These are phyloP conservation scores for Phytophthora multivora DNA, from an alignment of 352 stramenopile species.

Conservation along the genomic window DNA sequence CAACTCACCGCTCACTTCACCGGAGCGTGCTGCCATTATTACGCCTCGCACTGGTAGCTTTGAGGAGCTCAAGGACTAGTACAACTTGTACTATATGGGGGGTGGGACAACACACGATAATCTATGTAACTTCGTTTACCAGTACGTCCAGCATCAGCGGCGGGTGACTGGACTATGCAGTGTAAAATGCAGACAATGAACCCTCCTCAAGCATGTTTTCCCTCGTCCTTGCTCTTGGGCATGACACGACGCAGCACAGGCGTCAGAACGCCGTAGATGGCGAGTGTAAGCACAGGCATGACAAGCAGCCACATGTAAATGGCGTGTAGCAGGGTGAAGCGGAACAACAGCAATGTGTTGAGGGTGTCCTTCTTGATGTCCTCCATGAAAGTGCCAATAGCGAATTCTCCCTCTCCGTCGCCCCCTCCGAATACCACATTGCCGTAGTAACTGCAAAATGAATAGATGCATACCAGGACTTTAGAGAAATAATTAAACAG, in stretches of 20 bases:
- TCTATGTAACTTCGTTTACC: conserved; percentile 15
- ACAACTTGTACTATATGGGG: background rate
- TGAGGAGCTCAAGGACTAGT: conserved; percentile 16
- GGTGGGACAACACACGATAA: conserved; percentile 6
- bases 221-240: conserved; percentile 55
- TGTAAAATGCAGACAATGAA: conserved; percentile 1
- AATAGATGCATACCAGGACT: too few relatives aligned
- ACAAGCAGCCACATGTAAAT: conserved; percentile 83
- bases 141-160: background rate
- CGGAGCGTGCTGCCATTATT: conserved; percentile 4
- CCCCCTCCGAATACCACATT: conserved; percentile 49
- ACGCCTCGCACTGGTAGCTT: conserved; percentile 18
- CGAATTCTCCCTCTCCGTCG: conserved; percentile 65
- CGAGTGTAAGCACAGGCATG: conserved; percentile 63
- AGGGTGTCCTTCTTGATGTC: conserved; percentile 77
- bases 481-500: too few relatives aligned
- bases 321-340: conserved; percentile 78
- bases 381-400: conserved; percentile 67
- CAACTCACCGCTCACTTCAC: conserved; percentile 8
- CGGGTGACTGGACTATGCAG: too few relatives aligned
- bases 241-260: conserved; percentile 70
- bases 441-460: conserved; percentile 57
- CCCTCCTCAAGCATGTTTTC: conserved; percentile 41
- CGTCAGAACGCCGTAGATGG: conserved; percentile 69
- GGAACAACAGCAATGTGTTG: conserved; percentile 76